phyloP scores from a whole-genome alignment of 345 rosid species.

The Citrus australasica region DNA sequence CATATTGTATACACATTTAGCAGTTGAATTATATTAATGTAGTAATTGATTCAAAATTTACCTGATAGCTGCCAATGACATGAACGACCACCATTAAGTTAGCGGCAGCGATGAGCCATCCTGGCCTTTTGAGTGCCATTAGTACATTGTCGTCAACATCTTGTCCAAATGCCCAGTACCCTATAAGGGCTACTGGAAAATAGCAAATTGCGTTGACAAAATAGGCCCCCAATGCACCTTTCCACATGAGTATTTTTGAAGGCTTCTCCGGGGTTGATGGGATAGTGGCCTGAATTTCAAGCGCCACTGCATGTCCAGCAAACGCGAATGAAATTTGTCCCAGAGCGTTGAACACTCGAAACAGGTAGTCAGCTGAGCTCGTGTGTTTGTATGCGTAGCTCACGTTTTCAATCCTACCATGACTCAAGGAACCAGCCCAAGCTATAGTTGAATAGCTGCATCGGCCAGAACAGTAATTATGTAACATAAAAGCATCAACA shows the following conservation, averaged over 20 bases:
- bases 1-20: background rate
- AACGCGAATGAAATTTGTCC: conserved; percentile 90
- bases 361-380: conserved; percentile 46
- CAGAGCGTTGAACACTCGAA: conserved; percentile 73
- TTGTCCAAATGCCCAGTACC: conserved; percentile 81
- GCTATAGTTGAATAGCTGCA: conserved; percentile 93
- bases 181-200: conserved; percentile 86
- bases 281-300: conserved; percentile 93
- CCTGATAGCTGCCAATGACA: conserved; percentile 96
- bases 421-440: conserved; percentile 71
- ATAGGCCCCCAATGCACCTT: conserved; percentile 77
- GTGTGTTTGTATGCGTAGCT: conserved; percentile 61
- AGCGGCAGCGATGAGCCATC: conserved; percentile 90
- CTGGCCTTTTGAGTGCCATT: conserved; percentile 52
- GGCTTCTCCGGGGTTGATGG: conserved; percentile 88
- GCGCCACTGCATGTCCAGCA: conserved; percentile 89
- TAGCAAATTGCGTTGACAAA: conserved; percentile 86
- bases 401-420: conserved; percentile 56
- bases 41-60: too few relatives aligned
- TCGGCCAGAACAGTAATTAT: background rate
- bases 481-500: background rate
- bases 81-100: conserved; percentile 93
- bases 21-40: too few relatives aligned
- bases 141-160: conserved; percentile 87
- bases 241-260: conserved; percentile 88